Evolutionary conservation across 1,139 yeast genomes (phyloP).

Genomic region (Pneumocystis murina): DNA sequence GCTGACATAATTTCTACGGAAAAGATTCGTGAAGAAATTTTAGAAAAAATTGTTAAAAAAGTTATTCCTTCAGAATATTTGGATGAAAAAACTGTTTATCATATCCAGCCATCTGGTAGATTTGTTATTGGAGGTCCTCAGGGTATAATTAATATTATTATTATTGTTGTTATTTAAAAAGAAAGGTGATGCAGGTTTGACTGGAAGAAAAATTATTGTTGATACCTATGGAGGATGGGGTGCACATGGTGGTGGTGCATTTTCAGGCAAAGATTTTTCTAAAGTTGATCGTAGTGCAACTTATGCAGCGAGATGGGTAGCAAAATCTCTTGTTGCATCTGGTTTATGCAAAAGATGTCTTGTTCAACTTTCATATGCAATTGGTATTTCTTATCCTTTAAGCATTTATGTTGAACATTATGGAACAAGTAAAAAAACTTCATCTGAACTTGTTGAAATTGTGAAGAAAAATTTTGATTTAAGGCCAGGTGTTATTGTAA

Average conservation of each 20-base stretch:
- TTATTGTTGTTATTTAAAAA: neutral
- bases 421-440: conserved; percentile 84
- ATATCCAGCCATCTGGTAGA: conserved; percentile 98
- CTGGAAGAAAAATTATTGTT: conserved; percentile 98
- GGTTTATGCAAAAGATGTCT: conserved; percentile 94
- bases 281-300: conserved; percentile 99
- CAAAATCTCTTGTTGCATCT: conserved; percentile 89
- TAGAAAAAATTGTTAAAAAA: conserved; percentile 69
- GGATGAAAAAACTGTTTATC: conserved; percentile 91
- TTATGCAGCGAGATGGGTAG: conserved; percentile 99
- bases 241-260: conserved; percentile 99
- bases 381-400: conserved; percentile 99
- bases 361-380: conserved; percentile 97
- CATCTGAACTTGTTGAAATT: conserved; percentile 79
- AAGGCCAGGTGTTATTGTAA: conserved; percentile 98
- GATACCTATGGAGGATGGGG: conserved; percentile 99
- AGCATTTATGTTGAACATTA: conserved; percentile 94
- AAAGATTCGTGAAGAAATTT: conserved; percentile 67
- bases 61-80: conserved; percentile 82
- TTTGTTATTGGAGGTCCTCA: conserved; percentile 99
- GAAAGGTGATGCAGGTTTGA: conserved; percentile 93
- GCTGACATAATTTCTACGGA: conserved; percentile 90
- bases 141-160: conserved; percentile 13
- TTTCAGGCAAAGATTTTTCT: conserved; percentile 99
- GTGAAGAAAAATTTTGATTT: conserved; percentile 89